A percentile compares a stretch with the other conserved stretches of the same genome.
phyloP scores from a whole-genome alignment of 2,329 filamentous ascomycete genomes.

The Fusarium transvaalense region DNA sequence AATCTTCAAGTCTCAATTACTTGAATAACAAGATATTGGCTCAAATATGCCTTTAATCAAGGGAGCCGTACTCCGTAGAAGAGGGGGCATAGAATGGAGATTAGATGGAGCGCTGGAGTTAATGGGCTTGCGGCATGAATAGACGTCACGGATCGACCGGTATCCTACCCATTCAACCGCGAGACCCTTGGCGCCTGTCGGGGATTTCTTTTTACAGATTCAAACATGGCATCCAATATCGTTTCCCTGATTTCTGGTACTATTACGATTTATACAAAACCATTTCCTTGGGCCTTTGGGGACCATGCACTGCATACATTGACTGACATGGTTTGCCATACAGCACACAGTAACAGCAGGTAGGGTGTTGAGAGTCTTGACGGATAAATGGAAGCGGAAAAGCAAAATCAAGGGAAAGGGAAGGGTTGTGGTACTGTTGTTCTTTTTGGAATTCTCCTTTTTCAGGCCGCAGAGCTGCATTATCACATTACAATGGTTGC shows the following conservation, averaged over 20 bases:
- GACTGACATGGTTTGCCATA: not conserved
- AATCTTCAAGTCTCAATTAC: not conserved
- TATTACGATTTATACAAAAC: not conserved
- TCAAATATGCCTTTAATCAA: not conserved
- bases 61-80: not conserved
- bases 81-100: slow-evolving; percentile 21
- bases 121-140: slow-evolving; percentile 17
- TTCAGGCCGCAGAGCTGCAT: slow-evolving; percentile 14
- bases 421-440: slow-evolving; percentile 15
- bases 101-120: slow-evolving; percentile 33
- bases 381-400: slow-evolving; percentile 18
- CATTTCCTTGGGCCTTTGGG: not conserved
- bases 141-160: slow-evolving; percentile 30
- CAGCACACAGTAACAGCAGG: not conserved
- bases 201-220: slow-evolving; percentile 17
- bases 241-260: slow-evolving; percentile 23
- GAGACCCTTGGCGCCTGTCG: slow-evolving; percentile 18
- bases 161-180: not conserved
- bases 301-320: slow-evolving; percentile 4
- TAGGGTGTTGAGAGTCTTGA: not conserved
- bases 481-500: slow-evolving; percentile 14
- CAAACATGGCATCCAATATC: not conserved
- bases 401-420: not conserved
- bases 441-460: not conserved
- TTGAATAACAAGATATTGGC: not conserved